A percentile compares a stretch with the other conserved stretches of the same genome.
phyloP scores from a whole-genome alignment of 108 stramenopile species.

The Epipyxis sp. region DNA sequence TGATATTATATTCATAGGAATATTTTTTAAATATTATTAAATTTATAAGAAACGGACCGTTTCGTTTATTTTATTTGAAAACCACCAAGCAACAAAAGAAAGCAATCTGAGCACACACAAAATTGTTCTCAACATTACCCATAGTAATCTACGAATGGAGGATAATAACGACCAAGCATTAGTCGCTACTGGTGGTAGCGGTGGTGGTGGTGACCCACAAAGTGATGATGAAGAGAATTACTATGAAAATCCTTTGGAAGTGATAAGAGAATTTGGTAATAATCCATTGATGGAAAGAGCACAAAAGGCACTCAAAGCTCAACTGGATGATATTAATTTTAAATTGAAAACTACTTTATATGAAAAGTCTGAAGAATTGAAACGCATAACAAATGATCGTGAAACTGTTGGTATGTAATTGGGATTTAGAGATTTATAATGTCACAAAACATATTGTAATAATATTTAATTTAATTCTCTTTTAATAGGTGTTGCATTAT shows the following conservation, averaged over 20 bases:
- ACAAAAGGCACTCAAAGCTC: conserved; percentile 61
- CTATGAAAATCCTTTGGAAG: not conserved
- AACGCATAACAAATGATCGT: not conserved
- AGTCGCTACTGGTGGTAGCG: too few species aligned
- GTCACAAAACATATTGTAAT: conserved; percentile 52
- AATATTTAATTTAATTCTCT: too few species aligned
- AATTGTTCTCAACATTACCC: too few species aligned
- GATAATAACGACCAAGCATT: too few species aligned
- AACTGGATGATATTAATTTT: conserved; percentile 62
- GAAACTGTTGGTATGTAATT: not conserved
- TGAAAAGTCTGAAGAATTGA: conserved; percentile 58
- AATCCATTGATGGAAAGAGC: conserved; percentile 72
- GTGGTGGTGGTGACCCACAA: conserved; percentile 10
- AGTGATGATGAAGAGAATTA: not conserved
- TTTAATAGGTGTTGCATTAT: conserved; percentile 73
- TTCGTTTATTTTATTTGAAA: too few species aligned
- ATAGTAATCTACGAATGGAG: too few species aligned
- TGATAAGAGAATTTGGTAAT: conserved; percentile 44
- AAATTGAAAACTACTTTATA: conserved; percentile 57
- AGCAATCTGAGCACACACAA: too few species aligned
- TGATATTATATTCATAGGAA: too few species aligned
- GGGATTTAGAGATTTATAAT: conserved; percentile 36
- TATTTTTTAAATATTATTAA: too few species aligned
- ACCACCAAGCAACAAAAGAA: too few species aligned
- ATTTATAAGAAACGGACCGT: too few species aligned